Base-by-base conservation (phyloP, 345 rosid genomes). In the Cardamine chenopodiifolia region DNA sequence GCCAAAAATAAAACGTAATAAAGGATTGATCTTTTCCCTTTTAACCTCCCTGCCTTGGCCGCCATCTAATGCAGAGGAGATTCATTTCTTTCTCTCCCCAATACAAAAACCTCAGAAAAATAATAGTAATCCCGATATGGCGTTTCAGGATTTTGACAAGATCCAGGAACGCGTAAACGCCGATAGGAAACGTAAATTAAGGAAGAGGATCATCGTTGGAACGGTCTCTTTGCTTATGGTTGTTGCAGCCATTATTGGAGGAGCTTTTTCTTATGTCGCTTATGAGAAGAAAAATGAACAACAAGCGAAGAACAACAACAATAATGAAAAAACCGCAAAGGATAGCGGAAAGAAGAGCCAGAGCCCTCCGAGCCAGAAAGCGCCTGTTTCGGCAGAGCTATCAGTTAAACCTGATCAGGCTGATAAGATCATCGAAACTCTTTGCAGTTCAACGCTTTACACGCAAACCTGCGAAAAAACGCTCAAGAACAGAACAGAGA, bases 91-190 rank as follows among this genome's bases (percentile, higher is more conserved):
- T 75, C 74, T 76, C 66, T 80, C 84, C 88, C 76, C 8, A 64
- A 49, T 10, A 47, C 5, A 15, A 58, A 39, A 40, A 35, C 62
- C 3, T 15, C 15, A 7, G 50, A 32, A 17, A 47, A 62, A 18
- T 55, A 7, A 18, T 42, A 53, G 12, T 53, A 42, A 44, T 22
- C 7, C 19, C 3, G 8, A 25, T 18, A 93, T 93, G 98, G 98
- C 59, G n/a, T 93, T 93, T 78, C 97, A 93, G 39, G 98, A 93
- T 78, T 93, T 93, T 52, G 97, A 89, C 69, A 75, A 74, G 25
- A 76, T 93, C 26, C 88, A 90, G 7, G 93, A 90, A 72, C 85
- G 92, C 39, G 84, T 96, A 60, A 77, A 79, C 62, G 80, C 74
- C 5, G 85, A 90, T 34, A 83, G 92, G 61, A 71, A 81, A 74